Evolutionary conservation across 768 basidiomycete species (phyloP), one percentile per base, ranked within the genome.

Genomic region (Boletus tomentosulus): DNA sequence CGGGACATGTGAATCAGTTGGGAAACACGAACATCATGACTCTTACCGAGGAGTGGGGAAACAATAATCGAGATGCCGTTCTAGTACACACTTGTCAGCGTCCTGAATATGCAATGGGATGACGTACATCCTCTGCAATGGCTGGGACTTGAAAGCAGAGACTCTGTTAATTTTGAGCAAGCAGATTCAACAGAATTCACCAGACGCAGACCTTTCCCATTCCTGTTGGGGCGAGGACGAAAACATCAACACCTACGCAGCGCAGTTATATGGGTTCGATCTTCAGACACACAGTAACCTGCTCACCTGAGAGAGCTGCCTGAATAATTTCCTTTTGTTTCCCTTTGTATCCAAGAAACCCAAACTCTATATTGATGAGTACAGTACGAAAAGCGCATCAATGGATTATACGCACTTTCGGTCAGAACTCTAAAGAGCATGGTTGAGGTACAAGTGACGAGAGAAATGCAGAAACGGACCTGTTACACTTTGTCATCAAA

Each of bases 101-200:
- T 3, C n/a, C 8, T 39, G 25, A 4, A 35, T 33, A 28, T 24
- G 16, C 3, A 12, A 30, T 35, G 27, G 51, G 37, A 34, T 30
- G 16, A 62, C 59, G 49, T 54, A 86, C 87, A 53, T 80, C 74
- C 38, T 78, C 80, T 9, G 83, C 83, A 33, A 86, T 71, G 0
- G 91, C 90, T 42, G 91, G 91, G 28, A 92, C 73, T 71, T 92
- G 91, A 63, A 92, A 93, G 68, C 91, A 93, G 4, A 93, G 62
- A 61, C 89, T 91, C 89, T 91, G 48, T 4, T 19, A 6, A 48
- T 44, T 42, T 42, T 50, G 45, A 48, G 24, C 13, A 10, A 42
- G 19, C 12, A 3, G 4, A 22, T 25, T 5, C 9, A 4, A 34
- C 4, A 24, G 2, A 4, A 4, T 25, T 6, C 6, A 25, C 43